Base-by-base conservation (phyloP, 179 eudicot species). In the Nepenthes alata region DNA sequence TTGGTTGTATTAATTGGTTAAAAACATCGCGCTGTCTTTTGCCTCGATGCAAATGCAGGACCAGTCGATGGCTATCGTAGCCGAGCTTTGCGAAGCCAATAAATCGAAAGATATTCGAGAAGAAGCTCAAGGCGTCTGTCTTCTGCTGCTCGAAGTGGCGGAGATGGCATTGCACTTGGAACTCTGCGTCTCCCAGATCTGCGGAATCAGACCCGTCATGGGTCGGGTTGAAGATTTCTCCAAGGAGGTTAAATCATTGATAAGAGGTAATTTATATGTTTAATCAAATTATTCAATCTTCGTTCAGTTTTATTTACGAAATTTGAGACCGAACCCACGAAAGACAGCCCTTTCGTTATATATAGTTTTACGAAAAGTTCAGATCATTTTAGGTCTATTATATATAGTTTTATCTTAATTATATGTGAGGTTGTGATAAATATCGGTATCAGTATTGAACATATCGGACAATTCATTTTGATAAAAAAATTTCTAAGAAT, bases 151-250 rank as follows among this genome's bases (percentile, higher is more conserved):
- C 15, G 86, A 85, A 65, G 74, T 87, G 53, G 76, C 80, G 1
- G 91, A 87, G 62, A 87, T 87, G 96, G 78, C 95, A 9, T 72
- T 94, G 65, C 76, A 87, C 70, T 68, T 94, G 78, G 99, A 94
- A 73, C 70, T 75, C 47, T 90, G 88, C 37, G 97, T 93, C 54
- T 82, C 83, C 13, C 95, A 87, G 64, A 81, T 83, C 45, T 93
- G 96, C 47, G 97, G 95, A 47, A 80, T 90, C 48, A 82, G 97
- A 73, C 95, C 99, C 48, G 91, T 90, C n/a, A 45, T 80, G 61
- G 97, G 97, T 65, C 94, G 80, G 11, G 84, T 81, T 11, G 99
- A 94, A 77, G 88, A 86, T 60, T 89, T 94, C 71, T 71, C 85
- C 0, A 90, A 79, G 80, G 88, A 78, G 68, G 61, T 90, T 60